phyloP scores from a whole-genome alignment of 257 asterid species.

The Scutellaria minor region DNA sequence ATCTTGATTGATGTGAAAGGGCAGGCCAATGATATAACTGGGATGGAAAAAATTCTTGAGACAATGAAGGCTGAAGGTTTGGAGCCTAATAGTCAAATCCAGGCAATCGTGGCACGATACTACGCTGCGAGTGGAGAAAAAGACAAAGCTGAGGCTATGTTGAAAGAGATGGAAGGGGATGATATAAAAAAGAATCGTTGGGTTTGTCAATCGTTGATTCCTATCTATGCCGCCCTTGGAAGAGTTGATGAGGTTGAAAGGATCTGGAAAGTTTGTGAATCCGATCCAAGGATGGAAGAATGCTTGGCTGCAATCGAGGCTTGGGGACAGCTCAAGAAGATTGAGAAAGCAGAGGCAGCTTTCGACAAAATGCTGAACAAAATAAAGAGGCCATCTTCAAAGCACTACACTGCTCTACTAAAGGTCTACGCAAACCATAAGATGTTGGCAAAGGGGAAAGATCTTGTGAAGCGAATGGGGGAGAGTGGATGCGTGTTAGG shows the following conservation, averaged over 20 bases:
- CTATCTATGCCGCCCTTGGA: conserved; percentile 75
- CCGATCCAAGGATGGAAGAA: conserved; percentile 50
- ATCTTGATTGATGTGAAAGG: conserved; percentile 66
- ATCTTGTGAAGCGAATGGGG: conserved; percentile 71
- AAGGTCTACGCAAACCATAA: conserved; percentile 62
- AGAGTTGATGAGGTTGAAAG: conserved; percentile 64
- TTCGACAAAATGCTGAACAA: conserved; percentile 49
- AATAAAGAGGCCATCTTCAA: conserved; percentile 44
- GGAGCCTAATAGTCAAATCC: conserved; percentile 43
- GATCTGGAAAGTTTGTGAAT: conserved; percentile 68
- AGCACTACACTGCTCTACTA: conserved; percentile 50
- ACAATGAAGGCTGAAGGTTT: conserved; percentile 68
- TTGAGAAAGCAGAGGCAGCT: conserved; percentile 73
- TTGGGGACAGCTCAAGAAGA: conserved; percentile 64
- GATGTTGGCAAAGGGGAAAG: conserved; percentile 70
- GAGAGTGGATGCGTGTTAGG: conserved; percentile 55
- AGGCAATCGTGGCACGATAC: conserved; percentile 46
- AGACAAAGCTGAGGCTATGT: conserved; percentile 64
- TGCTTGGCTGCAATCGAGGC: conserved; percentile 66
- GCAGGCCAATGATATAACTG: conserved; percentile 56
- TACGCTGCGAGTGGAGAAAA: conserved; percentile 54
- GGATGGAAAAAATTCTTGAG: conserved; percentile 74
- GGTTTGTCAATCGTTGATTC: conserved; percentile 51
- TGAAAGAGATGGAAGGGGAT: conserved; percentile 72
- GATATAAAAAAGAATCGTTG: conserved; percentile 49